A percentile compares a stretch with the other conserved stretches of the same genome.
These are phyloP conservation scores for Metarhizium anisopliae DNA, from an alignment of 2,329 filamentous ascomycete species.

Conservation along the genomic window DNA sequence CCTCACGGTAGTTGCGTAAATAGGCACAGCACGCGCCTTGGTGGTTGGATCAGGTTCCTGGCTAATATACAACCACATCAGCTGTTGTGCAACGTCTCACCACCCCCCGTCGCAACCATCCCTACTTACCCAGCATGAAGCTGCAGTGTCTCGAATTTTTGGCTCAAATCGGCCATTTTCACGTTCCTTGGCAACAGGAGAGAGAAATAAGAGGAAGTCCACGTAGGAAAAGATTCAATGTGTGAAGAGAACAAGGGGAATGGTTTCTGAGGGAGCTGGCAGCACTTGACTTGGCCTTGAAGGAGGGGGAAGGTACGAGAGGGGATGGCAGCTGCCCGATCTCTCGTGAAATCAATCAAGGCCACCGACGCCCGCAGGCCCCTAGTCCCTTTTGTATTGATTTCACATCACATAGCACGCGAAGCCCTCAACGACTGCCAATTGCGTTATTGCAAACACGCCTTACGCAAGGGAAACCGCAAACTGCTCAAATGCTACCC, in stretches of 20 bases:
- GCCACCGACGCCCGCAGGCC: background rate
- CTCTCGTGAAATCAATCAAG: background rate
- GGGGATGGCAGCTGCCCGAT: background rate
- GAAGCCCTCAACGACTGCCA: background rate
- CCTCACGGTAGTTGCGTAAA: slow-evolving; percentile 76
- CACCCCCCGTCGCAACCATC: background rate
- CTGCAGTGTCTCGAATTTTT: slow-evolving; percentile 76
- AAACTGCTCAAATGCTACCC: too few relatives aligned
- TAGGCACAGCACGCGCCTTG: slow-evolving; percentile 84
- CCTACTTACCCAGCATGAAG: slow-evolving; percentile 67
- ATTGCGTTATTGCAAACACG: slow-evolving; percentile 6
- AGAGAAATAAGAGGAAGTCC: background rate
- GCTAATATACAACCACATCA: slow-evolving; percentile 33
- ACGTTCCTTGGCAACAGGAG: background rate
- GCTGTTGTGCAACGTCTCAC: background rate
- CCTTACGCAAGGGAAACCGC: background rate
- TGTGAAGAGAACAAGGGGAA: too few relatives aligned
- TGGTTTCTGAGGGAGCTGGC: too few relatives aligned
- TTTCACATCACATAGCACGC: background rate
- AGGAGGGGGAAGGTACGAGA: background rate
- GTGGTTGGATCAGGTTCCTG: slow-evolving; percentile 73
- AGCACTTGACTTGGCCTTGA: too few relatives aligned
- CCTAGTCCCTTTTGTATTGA: too few relatives aligned
- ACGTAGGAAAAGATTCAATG: background rate
- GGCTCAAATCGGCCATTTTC: slow-evolving; percentile 34